Evolutionary conservation across 345 rosid species (phyloP), one percentile per base, ranked within the genome.

Genomic region (Turritis glabra): DNA sequence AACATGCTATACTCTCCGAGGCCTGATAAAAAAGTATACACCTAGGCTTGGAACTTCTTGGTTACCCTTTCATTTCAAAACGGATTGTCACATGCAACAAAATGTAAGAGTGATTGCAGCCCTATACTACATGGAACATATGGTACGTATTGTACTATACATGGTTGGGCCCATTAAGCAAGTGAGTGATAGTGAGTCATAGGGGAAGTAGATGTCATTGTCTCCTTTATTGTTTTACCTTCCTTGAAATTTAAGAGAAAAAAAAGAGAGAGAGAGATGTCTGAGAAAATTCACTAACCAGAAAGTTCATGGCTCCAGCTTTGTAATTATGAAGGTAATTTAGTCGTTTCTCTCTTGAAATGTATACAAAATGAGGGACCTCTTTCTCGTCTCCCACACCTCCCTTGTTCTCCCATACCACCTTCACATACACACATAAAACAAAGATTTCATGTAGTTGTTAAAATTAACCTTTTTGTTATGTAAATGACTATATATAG

Each of bases 241-340:
- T 55, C 40, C 18, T 23, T 52, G 32, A 48, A 46, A 12, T n/a
- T n/a, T n/a, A n/a, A n/a, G n/a, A n/a, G n/a, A n/a, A n/a, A n/a
- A n/a, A n/a, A n/a, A n/a, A n/a, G n/a, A n/a, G n/a, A n/a, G n/a
- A 46, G 29, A 47, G 17, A 44, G 48, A 53, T 54, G 38, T 22
- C 17, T 33, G 30, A 11, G 41, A 7, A 57, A 50, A 57, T 5
- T 32, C 6, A 68, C 7, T 11, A 26, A 89, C 96, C 19, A 88
- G 74, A 6, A 83, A 85, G 61, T 92, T 92, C 98, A 90, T 87
- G 47, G 96, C 96, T 19, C 94, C 91, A 0, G 91, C 92, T 75
- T 88, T 92, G 81, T 82, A 84, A 58, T 84, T 82, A 64, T 92
- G 96, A 1, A 79, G 46, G 30, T 84, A 78, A 55, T 82, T 75